These are phyloP conservation scores for Urtica urens DNA, from an alignment of 306 rosid species.

Conservation along the genomic window DNA sequence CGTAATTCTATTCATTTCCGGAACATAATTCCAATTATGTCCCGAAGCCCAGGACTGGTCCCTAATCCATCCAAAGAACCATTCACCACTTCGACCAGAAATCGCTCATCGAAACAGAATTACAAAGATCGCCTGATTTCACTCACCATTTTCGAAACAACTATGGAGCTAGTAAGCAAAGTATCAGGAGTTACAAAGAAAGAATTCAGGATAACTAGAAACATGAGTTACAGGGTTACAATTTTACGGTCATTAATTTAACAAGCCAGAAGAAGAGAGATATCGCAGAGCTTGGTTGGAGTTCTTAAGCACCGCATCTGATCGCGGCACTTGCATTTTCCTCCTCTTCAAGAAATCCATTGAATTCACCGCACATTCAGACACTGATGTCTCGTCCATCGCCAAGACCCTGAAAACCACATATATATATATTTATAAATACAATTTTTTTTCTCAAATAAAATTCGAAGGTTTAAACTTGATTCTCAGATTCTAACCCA, in stretches of 20 bases:
- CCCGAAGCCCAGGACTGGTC: too few relatives aligned
- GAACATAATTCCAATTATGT: too few relatives aligned
- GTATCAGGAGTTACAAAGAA: too few relatives aligned
- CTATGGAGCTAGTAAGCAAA: too few relatives aligned
- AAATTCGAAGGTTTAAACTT: slow-evolving; percentile 44
- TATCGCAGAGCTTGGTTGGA: slow-evolving; percentile 70
- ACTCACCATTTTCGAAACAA: too few relatives aligned
- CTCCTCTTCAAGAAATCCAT: slow-evolving; percentile 67
- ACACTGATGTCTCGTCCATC: slow-evolving; percentile 40
- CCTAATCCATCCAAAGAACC: too few relatives aligned
- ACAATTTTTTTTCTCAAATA: slow-evolving; percentile 33
- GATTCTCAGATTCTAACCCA: slow-evolving; percentile 48
- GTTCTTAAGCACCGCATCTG: slow-evolving; percentile 65
- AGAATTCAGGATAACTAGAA: neutral
- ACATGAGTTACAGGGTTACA: slow-evolving; percentile 10
- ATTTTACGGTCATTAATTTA: slow-evolving; percentile 32
- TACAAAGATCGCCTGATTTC: too few relatives aligned
- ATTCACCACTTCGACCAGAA: too few relatives aligned
- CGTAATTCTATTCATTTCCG: too few relatives aligned
- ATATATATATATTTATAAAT: slow-evolving; percentile 6
- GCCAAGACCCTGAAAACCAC: slow-evolving; percentile 50
- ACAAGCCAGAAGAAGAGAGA: slow-evolving; percentile 50
- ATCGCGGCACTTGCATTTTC: slow-evolving; percentile 61
- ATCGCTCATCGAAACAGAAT: too few relatives aligned
- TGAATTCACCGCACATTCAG: slow-evolving; percentile 56